Percentiles rank a stretch among this genome's conserved stretches.
Evolutionary conservation across 495 filamentous ascomycete species (phyloP).

Genomic region (Aspergillus homomorphus): DNA sequence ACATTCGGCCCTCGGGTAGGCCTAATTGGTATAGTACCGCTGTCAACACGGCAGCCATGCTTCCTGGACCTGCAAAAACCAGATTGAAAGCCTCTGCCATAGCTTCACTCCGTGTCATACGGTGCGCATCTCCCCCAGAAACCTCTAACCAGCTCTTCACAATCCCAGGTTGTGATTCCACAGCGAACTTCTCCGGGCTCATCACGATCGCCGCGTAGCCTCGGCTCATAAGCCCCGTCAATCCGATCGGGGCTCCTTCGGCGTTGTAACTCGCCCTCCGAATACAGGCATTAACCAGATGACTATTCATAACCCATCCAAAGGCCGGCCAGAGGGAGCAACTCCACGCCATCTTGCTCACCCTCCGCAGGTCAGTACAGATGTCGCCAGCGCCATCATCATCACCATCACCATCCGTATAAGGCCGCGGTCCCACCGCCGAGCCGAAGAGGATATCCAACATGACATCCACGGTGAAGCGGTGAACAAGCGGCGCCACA

Average conservation of each 20-base stretch:
- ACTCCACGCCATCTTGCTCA: constrained; percentile 18
- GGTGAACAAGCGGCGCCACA: constrained; percentile 13
- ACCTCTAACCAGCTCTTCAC: constrained; percentile 19
- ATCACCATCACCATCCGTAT: constrained; percentile 10
- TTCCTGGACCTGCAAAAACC: constrained; percentile 19
- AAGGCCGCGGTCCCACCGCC: constrained; percentile 11
- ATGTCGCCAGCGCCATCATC: constrained; percentile 5
- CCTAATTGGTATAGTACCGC: constrained; percentile 19
- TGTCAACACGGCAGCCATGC: constrained; percentile 15
- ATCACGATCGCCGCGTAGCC: constrained; percentile 5
- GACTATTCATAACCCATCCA: constrained; percentile 20
- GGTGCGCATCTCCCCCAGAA: constrained; percentile 9
- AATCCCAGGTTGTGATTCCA: constrained; percentile 13
- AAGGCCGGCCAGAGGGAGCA: constrained; percentile 14
- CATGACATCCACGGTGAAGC: constrained; percentile 15
- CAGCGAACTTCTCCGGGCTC: neutral
- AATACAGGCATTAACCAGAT: constrained; percentile 1
- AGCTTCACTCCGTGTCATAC: constrained; percentile 16
- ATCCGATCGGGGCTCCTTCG: neutral
- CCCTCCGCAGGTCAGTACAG: neutral
- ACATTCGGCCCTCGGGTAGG: constrained; percentile 11
- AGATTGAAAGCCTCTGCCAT: constrained; percentile 15
- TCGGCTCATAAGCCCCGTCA: constrained; percentile 10
- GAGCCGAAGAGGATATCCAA: constrained; percentile 22
- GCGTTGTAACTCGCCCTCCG: constrained; percentile 4